phyloP scores from a whole-genome alignment of 1,139 yeast genomes.

The Kodamaea sp. region DNA sequence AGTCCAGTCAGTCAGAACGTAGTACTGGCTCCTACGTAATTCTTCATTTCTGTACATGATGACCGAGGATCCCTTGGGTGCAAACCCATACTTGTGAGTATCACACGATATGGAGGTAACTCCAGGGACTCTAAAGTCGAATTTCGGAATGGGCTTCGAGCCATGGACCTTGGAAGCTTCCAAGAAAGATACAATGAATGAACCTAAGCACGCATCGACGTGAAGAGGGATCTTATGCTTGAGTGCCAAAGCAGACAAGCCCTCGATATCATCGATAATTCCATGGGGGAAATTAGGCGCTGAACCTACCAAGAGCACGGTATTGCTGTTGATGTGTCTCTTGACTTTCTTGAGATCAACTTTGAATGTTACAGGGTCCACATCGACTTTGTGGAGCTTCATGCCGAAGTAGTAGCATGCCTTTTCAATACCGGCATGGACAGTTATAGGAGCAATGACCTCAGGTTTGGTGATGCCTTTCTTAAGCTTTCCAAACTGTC shows the following conservation, averaged over 20 bases:
- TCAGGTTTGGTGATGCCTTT: constrained; percentile 76
- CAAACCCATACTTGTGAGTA: constrained; percentile 97
- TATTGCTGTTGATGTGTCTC: constrained; percentile 69
- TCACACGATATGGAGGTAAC: constrained; percentile 98
- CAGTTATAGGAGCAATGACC: constrained; percentile 83
- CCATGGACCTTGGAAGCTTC: constrained; percentile 61
- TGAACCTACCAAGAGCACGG: constrained; percentile 84
- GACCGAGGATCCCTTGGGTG: constrained; percentile 94
- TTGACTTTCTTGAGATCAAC: constrained; percentile 68
- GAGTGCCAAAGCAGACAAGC: constrained; percentile 65
- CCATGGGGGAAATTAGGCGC: constrained; percentile 99
- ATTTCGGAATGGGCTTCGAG: constrained; percentile 49
- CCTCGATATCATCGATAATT: constrained; percentile 83
- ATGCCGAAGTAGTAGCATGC: constrained; percentile 92
- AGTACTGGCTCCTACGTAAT: constrained; percentile 81
- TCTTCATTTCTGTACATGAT: constrained; percentile 78
- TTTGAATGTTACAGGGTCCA: constrained; percentile 67
- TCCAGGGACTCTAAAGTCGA: constrained; percentile 88
- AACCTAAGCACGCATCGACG: constrained; percentile 95
- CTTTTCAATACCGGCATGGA: constrained; percentile 95
- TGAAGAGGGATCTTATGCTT: constrained; percentile 75
- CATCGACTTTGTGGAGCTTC: constrained; percentile 76
- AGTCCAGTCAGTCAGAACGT: constrained; percentile 79
- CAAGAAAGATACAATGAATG: constrained; percentile 83
- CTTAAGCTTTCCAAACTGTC: constrained; percentile 58